Base-by-base conservation (phyloP, 257 asterid genomes). In the Misopates orontium region DNA sequence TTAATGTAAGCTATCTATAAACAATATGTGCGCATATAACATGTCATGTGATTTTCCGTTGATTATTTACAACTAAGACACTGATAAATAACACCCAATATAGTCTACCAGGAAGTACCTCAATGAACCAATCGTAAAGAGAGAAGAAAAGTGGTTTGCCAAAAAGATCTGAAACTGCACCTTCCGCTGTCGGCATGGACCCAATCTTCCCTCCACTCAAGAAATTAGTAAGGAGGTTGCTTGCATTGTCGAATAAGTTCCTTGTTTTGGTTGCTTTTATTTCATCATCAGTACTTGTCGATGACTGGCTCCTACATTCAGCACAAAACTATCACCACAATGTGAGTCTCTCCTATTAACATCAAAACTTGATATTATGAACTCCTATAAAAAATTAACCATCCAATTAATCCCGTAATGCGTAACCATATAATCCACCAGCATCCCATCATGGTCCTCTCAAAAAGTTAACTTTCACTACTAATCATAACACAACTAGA, bases 121-220 rank as follows among this genome's bases (percentile, higher is more conserved):
- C 82, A 41, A 90, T 67, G 76, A 90, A 94, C 99, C 97, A 93
- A 79, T 90, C 95, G 54, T 87, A 88, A 61, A 93, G 66, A 54
- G 97, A 80, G 86, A 88, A 90, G 85, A 90, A 90, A 47, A 93
- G 89, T 8, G 99, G 97, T 25, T 85, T 87, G 60, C 82, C 91
- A 48, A 94, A 87, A 54, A 94, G 95, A 77, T 94, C 99, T 54
- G 99, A 74, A 49, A 90, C 92, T 21, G 95, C 99, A 65, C 99
- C 99, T 85, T 94, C 99, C 21, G 99, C 97, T 36, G 57, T 79
- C 55, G 97, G 97, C 99, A 94, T 90, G 14, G 93, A 76, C 60
- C 85, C 92, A 56, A 90, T 80, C 55, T 66, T 84, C 28, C 89
- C 87, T 60, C 97, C 96, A 73, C 97, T 94, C 79, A 94, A 77